Evolutionary conservation across 108 stramenopile species (phyloP).

Genomic region (Conticribra guillardii): DNA sequence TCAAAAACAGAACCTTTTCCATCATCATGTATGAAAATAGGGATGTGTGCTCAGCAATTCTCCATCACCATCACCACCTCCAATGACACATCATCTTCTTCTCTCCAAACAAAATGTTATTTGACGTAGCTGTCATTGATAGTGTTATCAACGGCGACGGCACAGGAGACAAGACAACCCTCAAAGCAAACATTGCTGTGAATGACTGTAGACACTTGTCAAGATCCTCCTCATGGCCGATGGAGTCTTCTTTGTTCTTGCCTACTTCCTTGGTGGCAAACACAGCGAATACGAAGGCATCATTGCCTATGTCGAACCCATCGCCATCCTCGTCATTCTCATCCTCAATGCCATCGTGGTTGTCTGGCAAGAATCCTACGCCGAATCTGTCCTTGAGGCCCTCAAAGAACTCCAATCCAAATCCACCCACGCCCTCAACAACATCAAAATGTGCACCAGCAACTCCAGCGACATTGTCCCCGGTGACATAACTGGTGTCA

Average conservation of each 20-base stretch:
- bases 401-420: conserved; percentile 92
- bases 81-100: no score
- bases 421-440: conserved; percentile 72
- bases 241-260: conserved; percentile 88
- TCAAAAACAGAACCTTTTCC: no score
- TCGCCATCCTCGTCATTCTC: conserved; percentile 95
- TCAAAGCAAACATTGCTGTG: no score
- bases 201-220: no score
- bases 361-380: conserved; percentile 92
- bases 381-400: conserved; percentile 88
- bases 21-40: no score
- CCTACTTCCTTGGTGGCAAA: conserved; percentile 91
- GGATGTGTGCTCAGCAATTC: no score
- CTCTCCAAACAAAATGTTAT: no score
- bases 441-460: conserved; percentile 55
- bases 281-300: conserved; percentile 59
- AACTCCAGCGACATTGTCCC: conserved; percentile 64
- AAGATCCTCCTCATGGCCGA: conserved; percentile 95
- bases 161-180: no score
- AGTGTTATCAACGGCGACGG: no score
- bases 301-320: conserved; percentile 90
- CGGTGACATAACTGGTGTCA: conserved; percentile 79
- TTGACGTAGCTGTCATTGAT: no score
- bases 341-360: conserved; percentile 96
- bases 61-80: no score